Percentiles rank a stretch among this genome's conserved stretches.
These are phyloP conservation scores for Amaranthus cruentus DNA, from an alignment of 148 eudicot genomes.

Conservation along the genomic window DNA sequence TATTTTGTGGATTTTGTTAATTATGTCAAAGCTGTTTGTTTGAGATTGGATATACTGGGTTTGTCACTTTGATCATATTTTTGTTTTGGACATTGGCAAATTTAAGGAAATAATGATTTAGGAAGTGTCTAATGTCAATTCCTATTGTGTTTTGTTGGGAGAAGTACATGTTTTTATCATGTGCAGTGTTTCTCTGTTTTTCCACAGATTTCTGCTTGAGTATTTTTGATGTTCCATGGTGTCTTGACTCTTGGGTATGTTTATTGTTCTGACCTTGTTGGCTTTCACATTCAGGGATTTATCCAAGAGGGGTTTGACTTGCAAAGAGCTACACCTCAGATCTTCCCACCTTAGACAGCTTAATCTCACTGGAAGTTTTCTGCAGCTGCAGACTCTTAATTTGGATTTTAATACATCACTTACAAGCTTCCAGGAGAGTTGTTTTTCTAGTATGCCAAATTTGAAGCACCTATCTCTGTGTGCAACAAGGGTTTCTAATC, in stretches of 20 bases:
- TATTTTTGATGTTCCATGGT: background rate
- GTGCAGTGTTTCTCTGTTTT: too few relatives aligned
- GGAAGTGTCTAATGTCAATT: too few relatives aligned
- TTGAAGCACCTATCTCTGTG: slow-evolving; percentile 57
- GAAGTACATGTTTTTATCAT: too few relatives aligned
- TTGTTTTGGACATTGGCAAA: too few relatives aligned
- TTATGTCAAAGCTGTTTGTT: too few relatives aligned
- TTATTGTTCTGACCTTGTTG: background rate
- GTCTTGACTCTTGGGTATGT: background rate
- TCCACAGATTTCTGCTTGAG: too few relatives aligned
- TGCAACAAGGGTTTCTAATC: slow-evolving; percentile 51
- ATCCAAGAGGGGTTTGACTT: slow-evolving; percentile 40
- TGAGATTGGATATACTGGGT: too few relatives aligned
- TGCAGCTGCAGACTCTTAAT: slow-evolving; percentile 50
- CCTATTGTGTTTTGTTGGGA: too few relatives aligned
- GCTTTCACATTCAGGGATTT: slow-evolving; percentile 35
- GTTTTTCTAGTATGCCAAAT: slow-evolving; percentile 56
- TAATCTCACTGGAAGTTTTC: slow-evolving; percentile 37
- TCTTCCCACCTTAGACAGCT: slow-evolving; percentile 38
- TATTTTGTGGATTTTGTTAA: too few relatives aligned
- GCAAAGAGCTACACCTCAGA: slow-evolving; percentile 42
- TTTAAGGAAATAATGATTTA: too few relatives aligned
- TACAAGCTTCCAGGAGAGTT: slow-evolving; percentile 39
- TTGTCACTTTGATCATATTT: too few relatives aligned
- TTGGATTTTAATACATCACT: slow-evolving; percentile 62